Evolutionary conservation across 2,329 filamentous ascomycete genomes (phyloP).

Genomic region (Fusarium torreyae): DNA sequence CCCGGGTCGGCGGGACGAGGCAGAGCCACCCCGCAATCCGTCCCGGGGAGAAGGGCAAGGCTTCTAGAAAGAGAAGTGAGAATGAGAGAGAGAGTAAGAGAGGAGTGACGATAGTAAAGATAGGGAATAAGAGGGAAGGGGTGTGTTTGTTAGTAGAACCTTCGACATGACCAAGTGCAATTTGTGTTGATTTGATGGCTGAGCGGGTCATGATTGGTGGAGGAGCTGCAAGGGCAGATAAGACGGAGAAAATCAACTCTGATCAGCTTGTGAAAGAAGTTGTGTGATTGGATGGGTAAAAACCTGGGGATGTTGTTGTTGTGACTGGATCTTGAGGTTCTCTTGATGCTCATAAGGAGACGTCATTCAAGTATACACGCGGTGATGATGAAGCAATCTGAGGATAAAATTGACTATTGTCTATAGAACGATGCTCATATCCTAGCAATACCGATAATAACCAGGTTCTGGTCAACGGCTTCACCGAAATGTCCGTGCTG

Average conservation of each 20-base stretch:
- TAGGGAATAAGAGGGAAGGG: conserved; percentile 19
- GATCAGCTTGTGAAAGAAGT: conserved; percentile 30
- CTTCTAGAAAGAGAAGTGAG: conserved; percentile 44
- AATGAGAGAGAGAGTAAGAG: neutral
- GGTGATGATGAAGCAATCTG: neutral
- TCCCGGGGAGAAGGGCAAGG: conserved; percentile 36
- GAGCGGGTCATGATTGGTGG: conserved; percentile 40
- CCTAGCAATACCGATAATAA: neutral
- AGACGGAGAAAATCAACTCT: conserved; percentile 39
- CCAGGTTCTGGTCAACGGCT: neutral
- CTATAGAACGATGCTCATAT: conserved; percentile 4
- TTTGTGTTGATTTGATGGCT: conserved; percentile 42
- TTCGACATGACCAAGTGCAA: conserved; percentile 44
- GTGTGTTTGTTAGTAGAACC: conserved; percentile 19
- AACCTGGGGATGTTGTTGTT: conserved; percentile 40
- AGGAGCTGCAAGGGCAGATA: conserved; percentile 36
- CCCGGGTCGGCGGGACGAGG: conserved; percentile 46
- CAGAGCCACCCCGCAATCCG: conserved; percentile 38
- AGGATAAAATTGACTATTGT: neutral
- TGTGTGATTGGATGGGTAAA: conserved; percentile 31
- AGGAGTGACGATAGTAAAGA: conserved; percentile 42
- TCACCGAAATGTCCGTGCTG: conserved; percentile 27
- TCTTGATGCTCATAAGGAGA: conserved; percentile 4
- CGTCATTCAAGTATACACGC: conserved; percentile 13
- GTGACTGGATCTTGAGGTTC: conserved; percentile 19